Conservation (phyloP, 768 basidiomycete species). For the Pulveroboletus sp. region DNA sequence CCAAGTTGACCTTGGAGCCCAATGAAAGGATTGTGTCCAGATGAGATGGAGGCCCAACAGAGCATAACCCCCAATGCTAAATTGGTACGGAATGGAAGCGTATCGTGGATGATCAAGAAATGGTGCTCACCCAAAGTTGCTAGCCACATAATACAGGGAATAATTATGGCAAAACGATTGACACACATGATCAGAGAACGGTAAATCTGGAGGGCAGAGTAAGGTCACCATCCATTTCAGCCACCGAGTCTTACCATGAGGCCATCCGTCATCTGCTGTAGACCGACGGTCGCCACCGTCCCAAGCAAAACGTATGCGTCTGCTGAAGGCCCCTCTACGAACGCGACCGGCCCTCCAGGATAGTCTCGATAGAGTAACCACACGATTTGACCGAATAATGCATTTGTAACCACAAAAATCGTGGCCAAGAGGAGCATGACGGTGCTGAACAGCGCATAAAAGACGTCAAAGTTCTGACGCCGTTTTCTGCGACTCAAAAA, state of each 20-base stretch:
- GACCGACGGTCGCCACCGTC: constrained; percentile 14
- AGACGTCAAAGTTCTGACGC: background rate
- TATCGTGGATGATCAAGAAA: background rate
- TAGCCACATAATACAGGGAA: constrained; percentile 13
- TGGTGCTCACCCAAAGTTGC: constrained; percentile 9
- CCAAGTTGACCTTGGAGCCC: background rate
- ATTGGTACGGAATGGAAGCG: background rate
- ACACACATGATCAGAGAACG: constrained; percentile 36
- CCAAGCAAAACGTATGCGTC: constrained; percentile 16
- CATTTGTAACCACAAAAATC: constrained; percentile 17
- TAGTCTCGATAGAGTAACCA: constrained; percentile 30
- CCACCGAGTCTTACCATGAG: constrained; percentile 20
- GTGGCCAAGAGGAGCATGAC: constrained; percentile 26
- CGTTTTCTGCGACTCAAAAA: background rate
- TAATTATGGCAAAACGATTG: background rate
- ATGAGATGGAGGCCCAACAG: background rate
- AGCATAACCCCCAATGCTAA: constrained; percentile 1
- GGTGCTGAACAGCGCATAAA: constrained; percentile 14
- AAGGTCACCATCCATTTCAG: constrained; percentile 4
- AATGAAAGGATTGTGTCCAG: background rate
- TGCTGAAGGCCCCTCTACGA: constrained; percentile 8
- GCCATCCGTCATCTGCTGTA: constrained; percentile 32
- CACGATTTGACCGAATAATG: constrained; percentile 19
- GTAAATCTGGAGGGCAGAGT: constrained; percentile 28
- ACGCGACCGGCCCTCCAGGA: constrained; percentile 31